A percentile compares a stretch with the other conserved stretches of the same genome.
Conservation (phyloP, 345 rosid species). For the Dimocarpus longan region DNA sequence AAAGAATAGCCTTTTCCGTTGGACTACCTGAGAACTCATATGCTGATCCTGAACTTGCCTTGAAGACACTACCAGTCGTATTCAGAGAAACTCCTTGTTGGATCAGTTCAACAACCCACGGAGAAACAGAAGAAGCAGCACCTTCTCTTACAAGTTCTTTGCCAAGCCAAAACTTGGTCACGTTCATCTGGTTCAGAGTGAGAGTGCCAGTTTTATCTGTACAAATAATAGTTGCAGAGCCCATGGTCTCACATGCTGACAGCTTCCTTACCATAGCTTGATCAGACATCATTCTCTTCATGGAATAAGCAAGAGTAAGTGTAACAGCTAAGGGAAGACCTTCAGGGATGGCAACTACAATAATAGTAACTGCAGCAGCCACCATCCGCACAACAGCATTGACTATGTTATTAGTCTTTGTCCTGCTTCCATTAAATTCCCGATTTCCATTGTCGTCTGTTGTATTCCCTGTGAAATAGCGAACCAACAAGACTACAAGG, state of each 20-base stretch:
- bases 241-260: conserved; percentile 86
- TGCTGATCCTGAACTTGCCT: conserved; percentile 31
- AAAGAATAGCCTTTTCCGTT: conserved; percentile 73
- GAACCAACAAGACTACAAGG: conserved; percentile 55
- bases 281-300: conserved; percentile 84
- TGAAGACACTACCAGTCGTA: conserved; percentile 60
- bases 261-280: conserved; percentile 86
- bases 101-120: conserved; percentile 43
- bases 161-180: conserved; percentile 66
- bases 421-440: conserved; percentile 46
- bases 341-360: conserved; percentile 84
- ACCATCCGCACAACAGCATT: conserved; percentile 62
- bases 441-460: conserved; percentile 49
- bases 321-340: conserved; percentile 86
- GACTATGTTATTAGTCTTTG: conserved; percentile 48
- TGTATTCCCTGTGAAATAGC: conserved; percentile 74
- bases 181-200: conserved; percentile 68
- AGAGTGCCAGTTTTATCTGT: conserved; percentile 88
- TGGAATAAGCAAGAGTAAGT: conserved; percentile 71
- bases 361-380: conserved; percentile 74
- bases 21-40: conserved; percentile 63
- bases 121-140: conserved; percentile 32
- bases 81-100: conserved; percentile 65
- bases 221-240: conserved; percentile 76
- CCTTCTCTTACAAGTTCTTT: conserved; percentile 27